A percentile compares a stretch with the other conserved stretches of the same genome.
These are phyloP conservation scores for Nyssa sinensis DNA, from an alignment of 148 eudicot genomes.

Conservation along the genomic window DNA sequence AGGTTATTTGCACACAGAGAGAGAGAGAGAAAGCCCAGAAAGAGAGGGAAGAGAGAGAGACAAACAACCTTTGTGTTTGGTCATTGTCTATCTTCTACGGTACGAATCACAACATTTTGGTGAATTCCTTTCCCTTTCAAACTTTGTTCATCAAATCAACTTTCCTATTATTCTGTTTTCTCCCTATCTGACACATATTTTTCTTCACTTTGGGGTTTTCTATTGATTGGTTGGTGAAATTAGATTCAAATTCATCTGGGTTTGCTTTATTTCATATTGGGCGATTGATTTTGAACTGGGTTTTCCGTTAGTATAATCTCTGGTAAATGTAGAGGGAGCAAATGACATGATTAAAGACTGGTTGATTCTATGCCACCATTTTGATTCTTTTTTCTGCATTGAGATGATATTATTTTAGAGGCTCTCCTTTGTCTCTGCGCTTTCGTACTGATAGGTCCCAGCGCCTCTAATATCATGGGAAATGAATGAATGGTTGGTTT, in stretches of 20 bases:
- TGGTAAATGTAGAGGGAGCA: neutral
- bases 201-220: neutral
- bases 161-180: too few species aligned
- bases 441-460: too few species aligned
- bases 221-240: neutral
- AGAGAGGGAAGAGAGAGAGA: neutral
- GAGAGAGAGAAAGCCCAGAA: neutral
- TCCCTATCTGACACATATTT: neutral
- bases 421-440: too few species aligned
- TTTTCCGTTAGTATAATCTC: too few species aligned
- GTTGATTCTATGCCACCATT: too few species aligned
- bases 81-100: neutral
- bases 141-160: too few species aligned
- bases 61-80: neutral
- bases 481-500: slow-evolving; percentile 8
- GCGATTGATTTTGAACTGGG: slow-evolving; percentile 4
- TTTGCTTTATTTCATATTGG: neutral
- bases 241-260: neutral
- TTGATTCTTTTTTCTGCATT: too few species aligned
- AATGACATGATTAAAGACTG: too few species aligned
- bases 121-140: too few species aligned
- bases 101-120: slow-evolving; percentile 11
- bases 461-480: too few species aligned
- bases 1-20: too few species aligned
- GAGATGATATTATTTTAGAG: too few species aligned